A percentile compares a stretch with the other conserved stretches of the same genome.
Evolutionary conservation across 2,329 filamentous ascomycete genomes (phyloP).

Genomic region (Diaporthe eres): DNA sequence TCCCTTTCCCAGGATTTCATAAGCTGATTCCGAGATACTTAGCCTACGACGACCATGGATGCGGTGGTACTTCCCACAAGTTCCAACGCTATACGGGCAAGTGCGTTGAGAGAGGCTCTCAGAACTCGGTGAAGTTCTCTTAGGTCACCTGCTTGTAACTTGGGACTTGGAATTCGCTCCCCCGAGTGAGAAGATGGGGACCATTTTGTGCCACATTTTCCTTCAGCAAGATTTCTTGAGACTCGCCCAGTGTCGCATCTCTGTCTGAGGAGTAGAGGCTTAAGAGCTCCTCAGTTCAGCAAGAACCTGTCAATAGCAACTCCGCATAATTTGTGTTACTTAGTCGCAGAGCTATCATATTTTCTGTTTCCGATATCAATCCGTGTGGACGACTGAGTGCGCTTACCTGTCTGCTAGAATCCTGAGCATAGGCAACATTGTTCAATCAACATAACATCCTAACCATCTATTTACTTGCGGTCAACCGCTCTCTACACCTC

Average conservation of each 20-base stretch:
- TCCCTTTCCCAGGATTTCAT: neutral
- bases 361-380: too few relatives aligned
- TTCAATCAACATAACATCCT: too few relatives aligned
- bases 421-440: too few relatives aligned
- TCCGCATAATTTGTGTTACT: neutral
- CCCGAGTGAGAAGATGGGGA: neutral
- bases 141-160: neutral
- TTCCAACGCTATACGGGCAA: neutral
- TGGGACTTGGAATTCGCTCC: neutral
- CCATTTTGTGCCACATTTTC: neutral
- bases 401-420: too few relatives aligned
- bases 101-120: neutral
- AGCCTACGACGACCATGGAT: neutral
- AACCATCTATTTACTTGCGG: too few relatives aligned
- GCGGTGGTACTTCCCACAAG: neutral
- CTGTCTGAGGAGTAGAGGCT: neutral
- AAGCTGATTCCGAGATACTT: neutral
- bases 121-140: constrained; percentile 15
- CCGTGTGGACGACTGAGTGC: too few relatives aligned
- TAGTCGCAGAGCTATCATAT: neutral
- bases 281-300: neutral
- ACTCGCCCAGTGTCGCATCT: neutral
- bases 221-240: neutral
- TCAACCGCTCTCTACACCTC: too few relatives aligned
- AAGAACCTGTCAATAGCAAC: neutral